Conservation (phyloP, 805 yeast genomes). For the Candida corydali region DNA sequence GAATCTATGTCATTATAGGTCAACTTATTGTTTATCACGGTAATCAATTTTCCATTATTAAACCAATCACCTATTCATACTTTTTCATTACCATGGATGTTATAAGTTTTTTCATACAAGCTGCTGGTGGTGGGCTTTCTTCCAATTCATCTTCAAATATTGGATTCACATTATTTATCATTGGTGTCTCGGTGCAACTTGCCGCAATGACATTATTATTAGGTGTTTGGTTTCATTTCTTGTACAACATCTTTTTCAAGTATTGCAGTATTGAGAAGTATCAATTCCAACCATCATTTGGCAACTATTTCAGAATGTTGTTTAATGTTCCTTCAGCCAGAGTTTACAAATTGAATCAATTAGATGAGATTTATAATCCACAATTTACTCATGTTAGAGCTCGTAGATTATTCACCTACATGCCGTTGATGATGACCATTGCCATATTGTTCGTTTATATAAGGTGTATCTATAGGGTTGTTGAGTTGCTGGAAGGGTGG, state of each 20-base stretch:
- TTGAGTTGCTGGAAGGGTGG: slow-evolving; percentile 37
- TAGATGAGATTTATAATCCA: slow-evolving; percentile 29
- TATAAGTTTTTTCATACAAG: slow-evolving; percentile 34
- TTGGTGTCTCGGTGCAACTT: slow-evolving; percentile 36
- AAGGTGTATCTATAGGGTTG: slow-evolving; percentile 36
- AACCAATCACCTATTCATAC: slow-evolving; percentile 43
- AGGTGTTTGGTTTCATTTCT: slow-evolving; percentile 32
- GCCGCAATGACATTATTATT: slow-evolving; percentile 35
- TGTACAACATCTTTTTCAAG: slow-evolving; percentile 28
- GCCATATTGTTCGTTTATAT: slow-evolving; percentile 32
- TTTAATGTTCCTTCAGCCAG: slow-evolving; percentile 21
- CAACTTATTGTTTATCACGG: slow-evolving; percentile 38
- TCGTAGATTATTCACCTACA: slow-evolving; percentile 24
- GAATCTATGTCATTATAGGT: slow-evolving; percentile 37
- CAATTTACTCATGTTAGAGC: slow-evolving; percentile 20
- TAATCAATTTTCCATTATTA: slow-evolving; percentile 30
- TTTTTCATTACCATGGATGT: slow-evolving; percentile 36
- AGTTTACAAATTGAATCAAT: slow-evolving; percentile 16
- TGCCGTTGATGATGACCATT: slow-evolving; percentile 30
- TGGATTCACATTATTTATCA: slow-evolving; percentile 35
- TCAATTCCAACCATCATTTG: slow-evolving; percentile 12
- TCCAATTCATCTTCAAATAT: slow-evolving; percentile 16
- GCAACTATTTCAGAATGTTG: slow-evolving; percentile 25
- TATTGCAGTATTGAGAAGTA: slow-evolving; percentile 9
- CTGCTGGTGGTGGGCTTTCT: slow-evolving; percentile 37